Percentiles rank a stretch among this genome's conserved stretches.
These are phyloP conservation scores for Byssoonygena ceratinophila DNA, from an alignment of 2,329 filamentous ascomycete species.

Conservation along the genomic window DNA sequence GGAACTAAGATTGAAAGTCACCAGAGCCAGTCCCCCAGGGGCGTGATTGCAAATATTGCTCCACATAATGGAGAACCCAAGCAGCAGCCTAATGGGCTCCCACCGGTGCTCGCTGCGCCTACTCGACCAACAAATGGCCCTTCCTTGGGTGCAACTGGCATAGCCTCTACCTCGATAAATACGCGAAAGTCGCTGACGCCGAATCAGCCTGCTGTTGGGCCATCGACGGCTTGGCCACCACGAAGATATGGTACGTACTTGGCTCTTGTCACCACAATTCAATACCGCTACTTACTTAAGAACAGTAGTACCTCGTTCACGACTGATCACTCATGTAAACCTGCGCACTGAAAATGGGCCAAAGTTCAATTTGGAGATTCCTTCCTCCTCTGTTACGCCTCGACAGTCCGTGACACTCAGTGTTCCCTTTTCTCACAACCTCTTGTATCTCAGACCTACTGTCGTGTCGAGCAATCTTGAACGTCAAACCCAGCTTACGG, in stretches of 20 bases:
- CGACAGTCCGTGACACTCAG: constrained; percentile 65
- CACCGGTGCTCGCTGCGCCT: neutral
- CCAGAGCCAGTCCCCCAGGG: neutral
- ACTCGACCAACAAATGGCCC: neutral
- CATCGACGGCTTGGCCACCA: neutral
- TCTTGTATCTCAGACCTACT: constrained; percentile 59
- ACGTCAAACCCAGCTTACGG: constrained; percentile 67
- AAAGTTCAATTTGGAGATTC: constrained; percentile 53
- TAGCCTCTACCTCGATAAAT: neutral
- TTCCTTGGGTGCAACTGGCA: neutral
- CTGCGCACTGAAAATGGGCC: neutral
- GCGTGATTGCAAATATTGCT: neutral
- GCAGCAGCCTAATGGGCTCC: constrained; percentile 5
- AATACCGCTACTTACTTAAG: neutral
- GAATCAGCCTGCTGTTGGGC: neutral
- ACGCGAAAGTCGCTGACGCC: neutral
- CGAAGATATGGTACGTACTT: constrained; percentile 7
- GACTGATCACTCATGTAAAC: constrained; percentile 7
- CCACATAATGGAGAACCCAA: neutral
- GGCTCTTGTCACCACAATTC: no score
- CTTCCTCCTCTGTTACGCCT: constrained; percentile 53
- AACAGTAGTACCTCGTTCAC: constrained; percentile 4
- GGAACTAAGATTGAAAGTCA: constrained; percentile 21
- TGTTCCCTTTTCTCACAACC: constrained; percentile 54
- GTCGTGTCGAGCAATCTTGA: constrained; percentile 54